Evolutionary conservation across 768 basidiomycete genomes (phyloP), one percentile per base, ranked within the genome.

Genomic region (Tephrocybe sp.): DNA sequence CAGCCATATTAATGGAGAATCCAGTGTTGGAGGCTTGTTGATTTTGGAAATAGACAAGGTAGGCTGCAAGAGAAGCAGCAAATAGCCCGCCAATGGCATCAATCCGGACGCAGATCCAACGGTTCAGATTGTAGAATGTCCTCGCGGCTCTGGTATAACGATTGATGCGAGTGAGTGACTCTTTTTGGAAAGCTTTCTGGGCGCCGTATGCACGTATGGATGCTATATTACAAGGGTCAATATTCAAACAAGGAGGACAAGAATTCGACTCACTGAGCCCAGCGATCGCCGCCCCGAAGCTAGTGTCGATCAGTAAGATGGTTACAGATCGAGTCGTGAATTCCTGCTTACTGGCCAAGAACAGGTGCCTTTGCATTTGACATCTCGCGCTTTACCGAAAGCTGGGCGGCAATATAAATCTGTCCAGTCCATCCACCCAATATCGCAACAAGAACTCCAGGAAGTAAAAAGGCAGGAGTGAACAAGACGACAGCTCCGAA

Each of bases 141-240:
- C 77, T 61, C 5, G 75, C 67, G 6, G 76, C 63, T 38, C 75
- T 69, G 11, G 72, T 70, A 50, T 78, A 85, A 18, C 71, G 69
- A 61, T 88, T 79, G 38, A 86, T 81, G 7, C 80, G 73, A 33
- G 69, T 65, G 38, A 78, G 62, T 5, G 78, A 75, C 54, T 79
- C 72, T 33, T 52, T 48, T 55, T 62, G 75, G 68, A 76, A 84
- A 2, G 65, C 50, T 23, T 69, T 64, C 65, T 86, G 75, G 5
- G 80, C 82, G 3, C 80, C 80, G 61, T 84, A 90, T 0, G 87
- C 87, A 20, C 86, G 75, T 50, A 90, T 82, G 7, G 84, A 78
- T 17, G 67, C 78, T 79, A 44, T 21, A 12, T 12, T 36, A n/a
- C 28, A 14, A 26, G 4, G 30, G 37, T 17, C 45, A 26, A 26